phyloP scores from a whole-genome alignment of 2,329 filamentous ascomycete species.

The Colletotrichum sp. region DNA sequence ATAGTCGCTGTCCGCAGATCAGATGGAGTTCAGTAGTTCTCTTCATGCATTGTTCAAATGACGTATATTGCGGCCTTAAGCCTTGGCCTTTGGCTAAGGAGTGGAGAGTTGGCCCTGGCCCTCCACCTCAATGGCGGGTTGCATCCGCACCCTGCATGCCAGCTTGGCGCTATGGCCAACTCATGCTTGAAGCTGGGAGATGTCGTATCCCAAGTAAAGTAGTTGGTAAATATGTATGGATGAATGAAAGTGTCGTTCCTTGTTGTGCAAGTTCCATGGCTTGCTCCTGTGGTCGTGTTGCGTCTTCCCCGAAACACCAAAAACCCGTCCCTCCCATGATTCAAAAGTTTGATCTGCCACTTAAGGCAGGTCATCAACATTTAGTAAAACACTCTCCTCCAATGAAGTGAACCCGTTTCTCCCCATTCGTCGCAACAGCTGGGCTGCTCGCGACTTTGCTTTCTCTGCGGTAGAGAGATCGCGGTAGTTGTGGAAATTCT shows the following conservation, averaged over 20 bases:
- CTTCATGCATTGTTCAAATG: background rate
- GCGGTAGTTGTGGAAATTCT: constrained; percentile 25
- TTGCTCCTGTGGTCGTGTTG: background rate
- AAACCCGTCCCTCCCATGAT: background rate
- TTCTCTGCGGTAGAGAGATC: background rate
- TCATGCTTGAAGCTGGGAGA: background rate
- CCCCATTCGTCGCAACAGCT: background rate
- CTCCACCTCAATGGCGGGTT: background rate
- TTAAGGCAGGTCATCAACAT: background rate
- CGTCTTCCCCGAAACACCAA: background rate
- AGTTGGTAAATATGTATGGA: background rate
- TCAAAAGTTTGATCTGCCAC: background rate
- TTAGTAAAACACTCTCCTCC: background rate
- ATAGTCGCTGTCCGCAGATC: background rate
- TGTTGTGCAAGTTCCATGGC: background rate
- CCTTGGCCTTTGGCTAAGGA: background rate
- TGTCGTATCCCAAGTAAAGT: background rate
- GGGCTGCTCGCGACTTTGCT: background rate
- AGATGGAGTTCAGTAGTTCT: background rate
- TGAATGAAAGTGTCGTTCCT: background rate
- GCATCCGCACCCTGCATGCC: background rate
- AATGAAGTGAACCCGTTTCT: background rate
- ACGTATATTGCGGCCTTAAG: background rate
- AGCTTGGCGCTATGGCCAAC: background rate
- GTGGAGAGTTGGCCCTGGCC: background rate